Conservation (phyloP, 2,329 filamentous ascomycete species). For the Penicillium decumbens region DNA sequence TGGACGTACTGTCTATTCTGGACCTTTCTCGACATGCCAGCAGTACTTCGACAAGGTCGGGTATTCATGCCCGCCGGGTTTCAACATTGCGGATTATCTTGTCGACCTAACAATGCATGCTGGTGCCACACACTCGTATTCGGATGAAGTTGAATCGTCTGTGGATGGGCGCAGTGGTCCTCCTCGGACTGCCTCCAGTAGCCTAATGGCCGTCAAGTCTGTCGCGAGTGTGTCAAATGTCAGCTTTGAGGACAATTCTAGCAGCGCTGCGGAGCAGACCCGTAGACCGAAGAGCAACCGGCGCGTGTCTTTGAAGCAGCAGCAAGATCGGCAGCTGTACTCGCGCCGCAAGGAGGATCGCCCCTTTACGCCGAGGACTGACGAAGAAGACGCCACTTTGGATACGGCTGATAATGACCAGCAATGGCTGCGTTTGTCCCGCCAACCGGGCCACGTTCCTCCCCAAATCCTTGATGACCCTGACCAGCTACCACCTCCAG, state of each 20-base stretch:
- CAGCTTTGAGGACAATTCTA: conserved; percentile 65
- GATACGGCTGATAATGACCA: conserved; percentile 51
- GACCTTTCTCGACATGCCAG: conserved; percentile 82
- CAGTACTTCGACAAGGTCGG: conserved; percentile 87
- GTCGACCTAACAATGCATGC: conserved; percentile 98
- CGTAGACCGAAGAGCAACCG: conserved; percentile 65
- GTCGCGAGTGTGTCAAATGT: conserved; percentile 76
- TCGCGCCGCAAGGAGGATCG: conserved; percentile 66
- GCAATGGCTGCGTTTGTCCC: conserved; percentile 58
- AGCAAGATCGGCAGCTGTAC: conserved; percentile 85
- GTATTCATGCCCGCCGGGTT: conserved; percentile 88
- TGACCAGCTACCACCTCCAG: conserved; percentile 56
- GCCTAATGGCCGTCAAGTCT: conserved; percentile 82
- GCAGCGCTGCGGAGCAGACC: conserved; percentile 56
- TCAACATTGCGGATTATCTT: conserved; percentile 97
- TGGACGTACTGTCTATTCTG: conserved; percentile 88
- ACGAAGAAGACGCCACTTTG: conserved; percentile 54
- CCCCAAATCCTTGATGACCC: conserved; percentile 66
- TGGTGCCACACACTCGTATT: conserved; percentile 53
- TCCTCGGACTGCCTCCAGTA: conserved; percentile 72
- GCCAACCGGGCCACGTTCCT: conserved; percentile 51
- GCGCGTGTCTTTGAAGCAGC: conserved; percentile 73
- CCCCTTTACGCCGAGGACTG: conserved; percentile 58
- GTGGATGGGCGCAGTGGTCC: conserved; percentile 57
- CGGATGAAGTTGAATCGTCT: conserved; percentile 50